phyloP scores from a whole-genome alignment of 495 filamentous ascomycete species.

The Cenococcum geophilum region DNA sequence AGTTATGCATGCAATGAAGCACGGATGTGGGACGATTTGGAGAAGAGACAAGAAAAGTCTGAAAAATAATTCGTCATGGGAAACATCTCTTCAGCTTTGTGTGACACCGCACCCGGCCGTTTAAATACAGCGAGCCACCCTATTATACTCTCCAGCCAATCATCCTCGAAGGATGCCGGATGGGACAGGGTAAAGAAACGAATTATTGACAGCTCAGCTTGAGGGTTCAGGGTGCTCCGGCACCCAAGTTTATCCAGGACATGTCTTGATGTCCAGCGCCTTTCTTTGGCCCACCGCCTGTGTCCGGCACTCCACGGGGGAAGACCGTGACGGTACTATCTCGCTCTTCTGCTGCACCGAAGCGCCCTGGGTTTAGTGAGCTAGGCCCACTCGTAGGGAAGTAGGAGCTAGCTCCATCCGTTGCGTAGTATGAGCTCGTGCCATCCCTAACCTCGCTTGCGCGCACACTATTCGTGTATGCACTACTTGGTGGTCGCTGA shows the following conservation, averaged over 20 bases:
- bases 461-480: constrained; percentile 50
- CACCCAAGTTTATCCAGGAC: constrained; percentile 42
- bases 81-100: constrained; percentile 12
- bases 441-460: constrained; percentile 17
- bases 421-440: constrained; percentile 31
- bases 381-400: constrained; percentile 21
- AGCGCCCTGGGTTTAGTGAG: constrained; percentile 19
- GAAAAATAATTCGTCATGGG: constrained; percentile 1
- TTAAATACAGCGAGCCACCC: not conserved
- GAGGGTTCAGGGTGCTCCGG: constrained; percentile 9
- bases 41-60: constrained; percentile 7
- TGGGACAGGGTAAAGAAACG: not conserved
- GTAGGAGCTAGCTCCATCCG: constrained; percentile 27
- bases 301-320: constrained; percentile 31
- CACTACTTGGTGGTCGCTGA: constrained; percentile 52
- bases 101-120: not conserved
- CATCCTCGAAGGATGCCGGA: not conserved
- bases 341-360: constrained; percentile 26
- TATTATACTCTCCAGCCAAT: constrained; percentile 1
- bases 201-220: not conserved
- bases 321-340: constrained; percentile 39
- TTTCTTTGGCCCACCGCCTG: constrained; percentile 10
- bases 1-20: constrained; percentile 26
- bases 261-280: constrained; percentile 32
- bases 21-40: constrained; percentile 11